A percentile compares a stretch with the other conserved stretches of the same genome.
Conservation (phyloP, 768 basidiomycete genomes). For the Suillus subaureus region DNA sequence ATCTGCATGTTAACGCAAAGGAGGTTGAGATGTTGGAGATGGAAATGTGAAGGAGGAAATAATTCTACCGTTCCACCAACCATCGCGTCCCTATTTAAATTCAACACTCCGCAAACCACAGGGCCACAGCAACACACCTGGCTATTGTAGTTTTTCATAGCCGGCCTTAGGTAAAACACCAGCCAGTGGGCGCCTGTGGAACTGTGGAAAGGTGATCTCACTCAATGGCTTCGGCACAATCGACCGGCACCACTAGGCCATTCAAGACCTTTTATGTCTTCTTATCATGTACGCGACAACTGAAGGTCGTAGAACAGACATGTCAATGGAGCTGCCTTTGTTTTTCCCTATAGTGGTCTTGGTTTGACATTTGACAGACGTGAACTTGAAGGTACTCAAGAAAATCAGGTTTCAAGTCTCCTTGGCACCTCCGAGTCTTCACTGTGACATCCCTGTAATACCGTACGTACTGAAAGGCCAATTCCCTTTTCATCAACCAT, state of each 20-base stretch:
- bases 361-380: not conserved
- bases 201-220: not conserved
- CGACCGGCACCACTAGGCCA: too few species aligned
- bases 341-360: not conserved
- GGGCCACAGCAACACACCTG: not conserved
- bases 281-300: not conserved
- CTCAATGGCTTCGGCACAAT: not conserved
- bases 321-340: not conserved
- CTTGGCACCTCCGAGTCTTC: not conserved
- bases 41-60: not conserved
- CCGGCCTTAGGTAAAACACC: not conserved
- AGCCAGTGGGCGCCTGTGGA: not conserved
- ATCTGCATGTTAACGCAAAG: not conserved
- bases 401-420: not conserved
- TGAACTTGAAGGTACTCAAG: not conserved
- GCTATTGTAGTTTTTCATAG: not conserved
- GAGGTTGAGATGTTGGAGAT: not conserved
- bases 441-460: not conserved
- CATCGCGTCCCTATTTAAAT: not conserved
- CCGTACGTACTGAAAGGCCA: too few species aligned
- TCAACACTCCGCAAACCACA: not conserved
- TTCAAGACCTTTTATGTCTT: not conserved
- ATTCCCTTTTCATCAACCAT: too few species aligned
- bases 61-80: not conserved
- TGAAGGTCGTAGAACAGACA: not conserved